Evolutionary conservation across 257 asterid species (phyloP).

Genomic region (Fraxinus pennsylvanica): DNA sequence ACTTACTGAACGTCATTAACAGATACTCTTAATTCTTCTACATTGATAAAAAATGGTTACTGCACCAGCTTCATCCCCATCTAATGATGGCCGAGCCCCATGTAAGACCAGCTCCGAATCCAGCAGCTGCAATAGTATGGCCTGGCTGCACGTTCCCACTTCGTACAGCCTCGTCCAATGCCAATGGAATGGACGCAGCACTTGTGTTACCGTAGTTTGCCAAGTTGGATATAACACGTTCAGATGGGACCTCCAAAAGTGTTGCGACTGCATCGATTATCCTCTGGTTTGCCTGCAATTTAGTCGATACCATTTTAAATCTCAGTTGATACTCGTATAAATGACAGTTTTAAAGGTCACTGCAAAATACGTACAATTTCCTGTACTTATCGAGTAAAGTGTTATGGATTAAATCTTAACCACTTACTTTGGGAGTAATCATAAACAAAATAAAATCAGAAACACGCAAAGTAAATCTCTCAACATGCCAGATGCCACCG

Average conservation of each 20-base stretch:
- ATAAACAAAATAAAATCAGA: background rate
- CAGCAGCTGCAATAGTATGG: constrained; percentile 85
- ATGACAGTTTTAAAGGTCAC: background rate
- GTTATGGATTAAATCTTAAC: no score
- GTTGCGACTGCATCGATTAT: constrained; percentile 90
- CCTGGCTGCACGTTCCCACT: constrained; percentile 80
- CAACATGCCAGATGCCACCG: no score
- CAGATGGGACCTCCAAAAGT: constrained; percentile 65
- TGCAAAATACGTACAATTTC: background rate
- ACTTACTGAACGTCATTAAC: constrained; percentile 31
- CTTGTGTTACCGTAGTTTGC: constrained; percentile 88
- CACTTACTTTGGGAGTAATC: background rate
- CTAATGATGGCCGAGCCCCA: constrained; percentile 92
- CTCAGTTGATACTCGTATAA: no score
- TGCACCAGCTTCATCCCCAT: constrained; percentile 61
- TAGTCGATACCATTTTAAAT: background rate
- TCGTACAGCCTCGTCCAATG: constrained; percentile 89
- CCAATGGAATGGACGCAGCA: constrained; percentile 94
- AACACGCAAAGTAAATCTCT: background rate
- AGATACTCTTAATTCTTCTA: background rate
- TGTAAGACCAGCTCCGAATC: constrained; percentile 96
- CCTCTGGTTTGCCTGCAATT: constrained; percentile 86
- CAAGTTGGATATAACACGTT: constrained; percentile 85
- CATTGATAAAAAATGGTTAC: background rate
- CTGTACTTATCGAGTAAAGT: no score